A percentile compares a stretch with the other conserved stretches of the same genome.
Evolutionary conservation across 1,139 yeast species (phyloP).

Genomic region (Hemisphaericaspora xylofermentans): DNA sequence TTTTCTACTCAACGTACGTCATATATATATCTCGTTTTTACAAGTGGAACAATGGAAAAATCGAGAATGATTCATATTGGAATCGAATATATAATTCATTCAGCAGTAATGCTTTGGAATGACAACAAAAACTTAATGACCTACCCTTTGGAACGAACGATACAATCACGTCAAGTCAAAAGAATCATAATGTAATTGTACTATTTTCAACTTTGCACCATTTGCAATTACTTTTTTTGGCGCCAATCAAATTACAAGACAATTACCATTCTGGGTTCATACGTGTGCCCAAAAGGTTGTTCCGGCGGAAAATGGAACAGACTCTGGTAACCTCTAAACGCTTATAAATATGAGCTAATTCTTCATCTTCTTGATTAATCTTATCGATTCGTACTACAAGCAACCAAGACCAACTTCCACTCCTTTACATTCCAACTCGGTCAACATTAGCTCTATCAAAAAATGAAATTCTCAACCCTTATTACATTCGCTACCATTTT

Average conservation of each 20-base stretch:
- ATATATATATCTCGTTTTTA: not conserved
- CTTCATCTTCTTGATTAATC: too few species aligned
- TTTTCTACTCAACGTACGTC: too few species aligned
- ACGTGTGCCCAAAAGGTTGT: too few species aligned
- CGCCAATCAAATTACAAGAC: too few species aligned
- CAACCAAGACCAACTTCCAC: not conserved
- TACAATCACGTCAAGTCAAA: not conserved
- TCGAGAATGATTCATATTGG: not conserved
- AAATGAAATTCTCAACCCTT: constrained; percentile 1
- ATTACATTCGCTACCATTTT: constrained; percentile 2
- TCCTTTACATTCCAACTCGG: not conserved
- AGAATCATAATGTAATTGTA: not conserved
- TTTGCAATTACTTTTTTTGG: too few species aligned
- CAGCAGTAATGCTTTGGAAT: not conserved
- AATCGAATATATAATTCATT: not conserved
- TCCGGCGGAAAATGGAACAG: too few species aligned
- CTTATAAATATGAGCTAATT: not conserved
- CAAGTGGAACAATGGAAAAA: not conserved
- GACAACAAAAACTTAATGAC: not conserved
- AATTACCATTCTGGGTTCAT: too few species aligned
- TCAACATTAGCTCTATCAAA: not conserved
- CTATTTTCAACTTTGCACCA: too few species aligned
- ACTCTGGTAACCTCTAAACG: not conserved
- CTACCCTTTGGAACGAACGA: too few species aligned
- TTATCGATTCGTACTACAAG: too few species aligned